Base-by-base conservation (phyloP, 352 stramenopile species). In the Phytophthora brassicae region DNA sequence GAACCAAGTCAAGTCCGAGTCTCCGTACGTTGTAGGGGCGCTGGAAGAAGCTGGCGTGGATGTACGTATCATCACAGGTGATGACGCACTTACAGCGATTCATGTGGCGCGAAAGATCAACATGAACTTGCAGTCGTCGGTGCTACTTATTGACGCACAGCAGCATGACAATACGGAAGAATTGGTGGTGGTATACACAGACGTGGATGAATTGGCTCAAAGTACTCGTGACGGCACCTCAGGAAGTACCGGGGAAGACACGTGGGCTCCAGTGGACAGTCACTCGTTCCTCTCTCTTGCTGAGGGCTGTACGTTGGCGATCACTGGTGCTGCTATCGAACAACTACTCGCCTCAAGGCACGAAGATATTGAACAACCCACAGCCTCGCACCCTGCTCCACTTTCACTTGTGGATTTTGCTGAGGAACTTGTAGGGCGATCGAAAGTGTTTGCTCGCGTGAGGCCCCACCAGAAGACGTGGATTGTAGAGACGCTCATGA, bases 1-100 rank as follows among this genome's bases (percentile, higher is more conserved):
- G 17, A 98, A 98, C 66, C 74, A 86, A 52, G 82, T 97, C 52
- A 96, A 95, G 57, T 64, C 81, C n/a, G 86, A 97, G 44, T 82
- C 88, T 1, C 72, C 75, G 16, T 84, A 83, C 43, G 90, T 97
- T 0, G 86, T 98, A 39, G 58, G 66, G 24, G 72, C 89, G 17
- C 71, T 98, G 1, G 70, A 89, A 14, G 75, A 85, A 46, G 88
- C 84, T 24, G 72, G 81, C 5, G 73, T 98, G 16, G 72, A 89
- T 46, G 81, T 90, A 35, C 82, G 79, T 14, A 97, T 98, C 45
- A 87, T 97, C 43, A 97, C 92, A 4, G 89, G 89, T 13, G 88
- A 97, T 64, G 94, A 92, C 47, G 84, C 83, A 28, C 75, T 93
- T 44, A 92, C 81, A 2, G 81, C 79, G 2, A 77, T 92, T 42